Evolutionary conservation across 1,139 yeast genomes (phyloP).

Genomic region (Yamadazyma sp.): DNA sequence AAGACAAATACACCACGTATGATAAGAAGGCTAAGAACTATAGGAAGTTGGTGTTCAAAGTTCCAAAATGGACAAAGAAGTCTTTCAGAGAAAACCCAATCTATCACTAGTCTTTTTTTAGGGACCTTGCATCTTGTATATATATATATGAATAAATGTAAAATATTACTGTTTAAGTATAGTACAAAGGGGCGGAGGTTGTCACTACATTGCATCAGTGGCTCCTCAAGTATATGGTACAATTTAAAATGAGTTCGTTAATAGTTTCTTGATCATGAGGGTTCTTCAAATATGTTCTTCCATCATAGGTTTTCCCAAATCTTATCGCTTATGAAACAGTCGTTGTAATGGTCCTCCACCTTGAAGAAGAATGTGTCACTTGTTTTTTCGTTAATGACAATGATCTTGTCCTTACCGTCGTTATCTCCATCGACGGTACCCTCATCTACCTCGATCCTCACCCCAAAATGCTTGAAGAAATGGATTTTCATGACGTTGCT

Average conservation of each 20-base stretch:
- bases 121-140: conserved; percentile 7
- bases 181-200: no score
- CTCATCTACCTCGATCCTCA: conserved; percentile 32
- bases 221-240: conserved; percentile 1
- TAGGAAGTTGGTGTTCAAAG: conserved; percentile 84
- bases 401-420: conserved; percentile 29
- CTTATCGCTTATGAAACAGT: conserved; percentile 64
- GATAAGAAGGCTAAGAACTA: conserved; percentile 72
- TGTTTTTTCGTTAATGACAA: conserved; percentile 51
- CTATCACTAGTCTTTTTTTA: conserved; percentile 48
- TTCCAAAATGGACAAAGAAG: conserved; percentile 87
- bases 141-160: conserved; percentile 5
- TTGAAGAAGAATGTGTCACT: conserved; percentile 53
- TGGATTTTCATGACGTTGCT: conserved; percentile 41
- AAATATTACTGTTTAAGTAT: conserved; percentile 2
- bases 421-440: conserved; percentile 3
- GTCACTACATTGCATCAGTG: no score
- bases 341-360: conserved; percentile 60
- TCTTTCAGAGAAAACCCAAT: conserved; percentile 81
- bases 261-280: neutral
- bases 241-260: neutral
- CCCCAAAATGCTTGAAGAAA: conserved; percentile 46
- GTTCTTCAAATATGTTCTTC: neutral
- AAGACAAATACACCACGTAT: conserved; percentile 87
- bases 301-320: conserved; percentile 63